A percentile compares a stretch with the other conserved stretches of the same genome.
Evolutionary conservation across 192 early-diverging fungal species (phyloP).

Genomic region (Linnemannia schmuckeri): DNA sequence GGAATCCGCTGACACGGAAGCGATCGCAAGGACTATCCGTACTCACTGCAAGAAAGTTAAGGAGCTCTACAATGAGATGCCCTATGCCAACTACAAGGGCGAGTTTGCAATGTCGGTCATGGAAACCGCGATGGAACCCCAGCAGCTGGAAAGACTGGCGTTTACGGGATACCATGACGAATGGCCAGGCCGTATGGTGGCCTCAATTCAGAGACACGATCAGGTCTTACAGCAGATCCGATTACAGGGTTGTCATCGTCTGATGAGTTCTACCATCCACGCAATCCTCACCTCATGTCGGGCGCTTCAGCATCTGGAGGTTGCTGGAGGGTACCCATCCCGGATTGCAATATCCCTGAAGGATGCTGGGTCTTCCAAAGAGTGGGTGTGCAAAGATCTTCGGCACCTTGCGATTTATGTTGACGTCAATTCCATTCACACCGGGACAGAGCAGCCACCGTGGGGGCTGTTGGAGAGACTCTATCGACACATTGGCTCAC

Average conservation of each 20-base stretch:
- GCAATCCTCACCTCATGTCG: background rate
- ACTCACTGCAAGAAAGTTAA: background rate
- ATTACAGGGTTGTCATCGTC: background rate
- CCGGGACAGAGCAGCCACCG: background rate
- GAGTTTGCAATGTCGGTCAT: background rate
- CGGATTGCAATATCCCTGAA: background rate
- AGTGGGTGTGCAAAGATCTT: background rate
- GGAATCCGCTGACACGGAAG: background rate
- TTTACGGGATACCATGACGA: background rate
- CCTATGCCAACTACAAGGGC: background rate
- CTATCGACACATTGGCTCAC: background rate
- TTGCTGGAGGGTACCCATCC: background rate
- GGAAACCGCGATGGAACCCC: background rate
- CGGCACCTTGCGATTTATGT: background rate
- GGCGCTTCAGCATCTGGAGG: background rate
- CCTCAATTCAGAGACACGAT: background rate
- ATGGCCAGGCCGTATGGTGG: background rate
- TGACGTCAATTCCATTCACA: background rate
- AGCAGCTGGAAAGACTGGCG: background rate
- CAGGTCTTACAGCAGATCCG: background rate
- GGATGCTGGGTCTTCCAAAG: background rate
- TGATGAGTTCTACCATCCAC: background rate
- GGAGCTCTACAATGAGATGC: background rate
- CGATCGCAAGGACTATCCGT: background rate
- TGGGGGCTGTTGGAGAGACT: background rate